phyloP scores from a whole-genome alignment of 352 stramenopile genomes.

The Albugo candida region DNA sequence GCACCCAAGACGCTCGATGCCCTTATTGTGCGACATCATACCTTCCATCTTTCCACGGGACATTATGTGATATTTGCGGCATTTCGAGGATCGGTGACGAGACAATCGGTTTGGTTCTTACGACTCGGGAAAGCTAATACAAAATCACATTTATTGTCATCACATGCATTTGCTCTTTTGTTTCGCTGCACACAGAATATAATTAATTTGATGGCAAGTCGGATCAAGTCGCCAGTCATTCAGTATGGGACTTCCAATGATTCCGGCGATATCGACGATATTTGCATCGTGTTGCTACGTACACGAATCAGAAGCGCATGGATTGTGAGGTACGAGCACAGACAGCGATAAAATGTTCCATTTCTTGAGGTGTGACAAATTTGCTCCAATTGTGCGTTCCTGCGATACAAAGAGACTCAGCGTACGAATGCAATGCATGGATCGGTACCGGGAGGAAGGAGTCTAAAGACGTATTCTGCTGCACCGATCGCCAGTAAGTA shows the following conservation, averaged over 20 bases:
- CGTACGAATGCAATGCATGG: background rate
- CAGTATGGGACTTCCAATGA: slow-evolving; percentile 56
- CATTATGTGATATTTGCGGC: slow-evolving; percentile 84
- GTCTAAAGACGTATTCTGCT: slow-evolving; percentile 51
- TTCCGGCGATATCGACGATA: slow-evolving; percentile 52
- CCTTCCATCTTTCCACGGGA: slow-evolving; percentile 63
- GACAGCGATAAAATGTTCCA: slow-evolving; percentile 19
- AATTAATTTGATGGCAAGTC: slow-evolving; percentile 62
- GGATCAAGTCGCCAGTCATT: slow-evolving; percentile 52
- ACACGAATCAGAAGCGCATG: slow-evolving; percentile 15
- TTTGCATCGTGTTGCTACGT: background rate
- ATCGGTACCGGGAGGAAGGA: slow-evolving; percentile 34
- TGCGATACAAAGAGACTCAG: background rate
- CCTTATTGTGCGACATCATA: slow-evolving; percentile 92
- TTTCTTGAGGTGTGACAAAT: slow-evolving; percentile 54
- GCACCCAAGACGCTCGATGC: slow-evolving; percentile 79
- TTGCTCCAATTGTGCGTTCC: slow-evolving; percentile 76
- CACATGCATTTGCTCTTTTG: background rate
- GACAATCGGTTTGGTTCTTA: slow-evolving; percentile 89
- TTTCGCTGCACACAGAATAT: slow-evolving; percentile 65
- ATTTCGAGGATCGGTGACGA: slow-evolving; percentile 88
- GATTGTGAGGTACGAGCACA: background rate
- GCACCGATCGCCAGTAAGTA: slow-evolving; percentile 45
- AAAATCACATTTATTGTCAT: too few species aligned
- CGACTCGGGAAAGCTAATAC: slow-evolving; percentile 1